phyloP scores from a whole-genome alignment of 306 rosid genomes.

The Lotus japonicus region DNA sequence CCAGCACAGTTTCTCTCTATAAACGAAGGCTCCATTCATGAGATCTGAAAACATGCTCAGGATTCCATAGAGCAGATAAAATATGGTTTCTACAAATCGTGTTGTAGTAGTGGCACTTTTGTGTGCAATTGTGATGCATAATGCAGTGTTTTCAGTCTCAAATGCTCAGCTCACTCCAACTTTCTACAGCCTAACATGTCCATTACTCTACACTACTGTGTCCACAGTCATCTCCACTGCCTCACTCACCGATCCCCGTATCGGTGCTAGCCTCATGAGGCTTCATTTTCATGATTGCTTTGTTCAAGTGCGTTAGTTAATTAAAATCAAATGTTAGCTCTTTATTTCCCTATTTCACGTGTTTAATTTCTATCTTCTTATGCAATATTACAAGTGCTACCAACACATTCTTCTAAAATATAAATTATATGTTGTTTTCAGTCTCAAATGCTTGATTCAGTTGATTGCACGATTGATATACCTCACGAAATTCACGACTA shows the following conservation, averaged over 20 bases:
- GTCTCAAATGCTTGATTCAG: too few relatives aligned
- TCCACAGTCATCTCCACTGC: constrained; percentile 5
- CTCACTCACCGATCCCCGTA: constrained; percentile 21
- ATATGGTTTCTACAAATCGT: not conserved
- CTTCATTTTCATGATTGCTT: constrained; percentile 64
- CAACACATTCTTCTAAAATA: too few relatives aligned
- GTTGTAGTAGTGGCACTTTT: not conserved
- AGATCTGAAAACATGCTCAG: not conserved
- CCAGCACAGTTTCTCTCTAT: not conserved
- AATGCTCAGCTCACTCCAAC: constrained; percentile 10
- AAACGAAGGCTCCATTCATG: not conserved
- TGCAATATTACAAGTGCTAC: too few relatives aligned
- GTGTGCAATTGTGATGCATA: not conserved
- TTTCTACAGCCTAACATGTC: constrained; percentile 28
- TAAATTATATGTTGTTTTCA: too few relatives aligned
- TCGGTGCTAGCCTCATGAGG: constrained; percentile 42
- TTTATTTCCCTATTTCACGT: too few relatives aligned
- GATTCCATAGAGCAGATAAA: not conserved
- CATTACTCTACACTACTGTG: not conserved
- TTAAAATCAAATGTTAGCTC: too few relatives aligned
- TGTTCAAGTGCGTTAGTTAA: constrained; percentile 28
- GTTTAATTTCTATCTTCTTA: too few relatives aligned
- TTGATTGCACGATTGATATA: too few relatives aligned
- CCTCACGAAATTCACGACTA: too few relatives aligned
- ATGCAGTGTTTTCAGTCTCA: not conserved